Percentiles rank a stretch among this genome's conserved stretches.
Evolutionary conservation across 169 alveolate genomes (phyloP).

Genomic region (Theileria luwenshuni): DNA sequence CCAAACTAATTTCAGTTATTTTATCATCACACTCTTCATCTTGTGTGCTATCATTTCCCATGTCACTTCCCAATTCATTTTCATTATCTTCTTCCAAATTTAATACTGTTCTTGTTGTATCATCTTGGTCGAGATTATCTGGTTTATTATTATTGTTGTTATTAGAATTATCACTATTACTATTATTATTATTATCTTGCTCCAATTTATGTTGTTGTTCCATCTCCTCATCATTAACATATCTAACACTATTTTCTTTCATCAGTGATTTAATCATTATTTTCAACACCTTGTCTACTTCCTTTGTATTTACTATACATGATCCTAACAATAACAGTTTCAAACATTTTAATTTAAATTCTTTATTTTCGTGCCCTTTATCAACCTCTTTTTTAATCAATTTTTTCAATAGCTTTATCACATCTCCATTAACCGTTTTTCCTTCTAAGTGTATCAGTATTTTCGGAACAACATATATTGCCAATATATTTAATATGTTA

Average conservation of each 20-base stretch:
- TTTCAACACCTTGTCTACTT: not conserved
- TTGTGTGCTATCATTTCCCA: not conserved
- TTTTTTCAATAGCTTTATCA: not conserved
- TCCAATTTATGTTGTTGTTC: too few species aligned
- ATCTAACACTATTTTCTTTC: too few species aligned
- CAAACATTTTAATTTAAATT: not conserved
- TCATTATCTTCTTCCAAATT: too few species aligned
- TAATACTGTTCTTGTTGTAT: too few species aligned
- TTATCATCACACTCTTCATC: not conserved
- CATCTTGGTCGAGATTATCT: too few species aligned
- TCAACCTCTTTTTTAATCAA: not conserved
- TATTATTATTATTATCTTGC: too few species aligned
- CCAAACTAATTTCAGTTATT: not conserved
- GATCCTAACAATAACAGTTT: slow-evolving; percentile 1
- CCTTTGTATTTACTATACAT: not conserved
- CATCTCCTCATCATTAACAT: too few species aligned
- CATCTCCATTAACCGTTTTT: not conserved
- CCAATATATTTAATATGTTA: not conserved
- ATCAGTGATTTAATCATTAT: too few species aligned
- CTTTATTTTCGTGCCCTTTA: not conserved
- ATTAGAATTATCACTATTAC: too few species aligned
- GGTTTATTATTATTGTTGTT: too few species aligned
- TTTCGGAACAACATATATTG: slow-evolving; percentile 1
- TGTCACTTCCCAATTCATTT: too few species aligned
- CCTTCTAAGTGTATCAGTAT: slow-evolving; percentile 2